A percentile compares a stretch with the other conserved stretches of the same genome.
These are phyloP conservation scores for Lentithecium fluviatile DNA, from an alignment of 495 filamentous ascomycete genomes.

Conservation along the genomic window DNA sequence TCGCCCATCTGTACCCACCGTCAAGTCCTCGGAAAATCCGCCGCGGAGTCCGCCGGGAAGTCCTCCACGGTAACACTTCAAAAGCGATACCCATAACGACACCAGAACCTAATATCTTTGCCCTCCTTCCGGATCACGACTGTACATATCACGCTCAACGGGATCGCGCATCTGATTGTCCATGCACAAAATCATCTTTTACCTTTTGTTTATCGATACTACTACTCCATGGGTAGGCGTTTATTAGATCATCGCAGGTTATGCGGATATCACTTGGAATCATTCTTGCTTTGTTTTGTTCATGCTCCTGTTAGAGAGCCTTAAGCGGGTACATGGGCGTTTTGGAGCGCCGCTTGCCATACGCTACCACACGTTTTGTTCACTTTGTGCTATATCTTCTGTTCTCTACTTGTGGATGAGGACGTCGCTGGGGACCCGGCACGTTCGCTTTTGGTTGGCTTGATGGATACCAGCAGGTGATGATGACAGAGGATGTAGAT, in stretches of 20 bases:
- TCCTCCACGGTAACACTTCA: conserved; percentile 1
- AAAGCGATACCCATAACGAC: conserved; percentile 8
- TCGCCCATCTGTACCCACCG: conserved; percentile 1
- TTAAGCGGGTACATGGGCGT: background rate
- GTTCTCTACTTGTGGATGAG: too few species aligned
- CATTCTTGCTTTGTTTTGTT: conserved; percentile 10
- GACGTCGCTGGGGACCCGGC: too few species aligned
- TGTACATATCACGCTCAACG: conserved; percentile 31
- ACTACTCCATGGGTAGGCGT: conserved; percentile 26
- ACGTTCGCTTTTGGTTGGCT: too few species aligned
- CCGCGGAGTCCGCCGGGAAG: conserved; percentile 10
- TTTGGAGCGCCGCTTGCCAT: too few species aligned
- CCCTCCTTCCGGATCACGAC: conserved; percentile 2
- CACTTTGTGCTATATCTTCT: too few species aligned
- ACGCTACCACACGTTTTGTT: too few species aligned
- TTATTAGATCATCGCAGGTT: conserved; percentile 14
- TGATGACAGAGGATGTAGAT: too few species aligned
- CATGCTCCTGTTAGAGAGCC: background rate
- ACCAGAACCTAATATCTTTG: conserved; percentile 3
- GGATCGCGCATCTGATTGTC: conserved; percentile 4
- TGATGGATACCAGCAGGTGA: too few species aligned
- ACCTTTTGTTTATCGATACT: conserved; percentile 11
- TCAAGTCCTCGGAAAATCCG: background rate
- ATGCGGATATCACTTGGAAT: conserved; percentile 1
- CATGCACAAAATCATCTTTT: conserved; percentile 29